Percentiles rank a stretch among this genome's conserved stretches.
These are phyloP conservation scores for Mycosphaerella sp. DNA, from an alignment of 2,329 filamentous ascomycete species.

Conservation along the genomic window DNA sequence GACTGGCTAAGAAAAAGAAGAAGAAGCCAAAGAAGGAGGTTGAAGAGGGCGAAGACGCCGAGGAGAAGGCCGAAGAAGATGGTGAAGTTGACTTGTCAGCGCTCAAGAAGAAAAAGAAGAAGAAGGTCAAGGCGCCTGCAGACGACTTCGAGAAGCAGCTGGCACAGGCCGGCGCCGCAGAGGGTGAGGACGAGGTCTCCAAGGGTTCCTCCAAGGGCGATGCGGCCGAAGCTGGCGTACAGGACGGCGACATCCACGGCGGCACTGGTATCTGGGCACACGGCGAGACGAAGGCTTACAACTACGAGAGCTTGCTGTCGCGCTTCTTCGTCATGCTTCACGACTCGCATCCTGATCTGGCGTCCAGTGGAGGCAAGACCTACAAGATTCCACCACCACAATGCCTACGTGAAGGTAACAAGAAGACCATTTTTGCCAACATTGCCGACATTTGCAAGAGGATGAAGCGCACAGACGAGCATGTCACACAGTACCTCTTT, in stretches of 20 bases:
- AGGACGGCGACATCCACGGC: constrained; percentile 70
- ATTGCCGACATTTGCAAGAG: constrained; percentile 98
- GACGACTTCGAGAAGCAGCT: constrained; percentile 64
- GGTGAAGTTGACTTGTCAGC: constrained; percentile 58
- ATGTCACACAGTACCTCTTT: constrained; percentile 86
- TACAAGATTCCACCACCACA: constrained; percentile 99
- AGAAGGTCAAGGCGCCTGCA: constrained; percentile 53
- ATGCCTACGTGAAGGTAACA: constrained; percentile 99
- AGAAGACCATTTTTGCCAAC: constrained; percentile 99
- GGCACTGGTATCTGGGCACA: constrained; percentile 90
- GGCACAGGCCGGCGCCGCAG: constrained; percentile 54
- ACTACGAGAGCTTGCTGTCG: constrained; percentile 75
- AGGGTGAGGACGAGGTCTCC: constrained; percentile 42
- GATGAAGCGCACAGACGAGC: constrained; percentile 98
- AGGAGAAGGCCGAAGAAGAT: constrained; percentile 49
- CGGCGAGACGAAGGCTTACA: constrained; percentile 68
- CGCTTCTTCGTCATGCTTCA: constrained; percentile 94
- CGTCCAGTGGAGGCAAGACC: constrained; percentile 67
- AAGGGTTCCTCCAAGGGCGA: constrained; percentile 46
- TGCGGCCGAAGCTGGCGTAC: constrained; percentile 34
- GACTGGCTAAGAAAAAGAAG: constrained; percentile 58
- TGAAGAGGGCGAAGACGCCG: constrained; percentile 28
- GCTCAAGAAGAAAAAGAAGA: constrained; percentile 87
- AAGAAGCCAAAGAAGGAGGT: constrained; percentile 53
- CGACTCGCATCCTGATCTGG: constrained; percentile 94